These are phyloP conservation scores for Cercospora sp. DNA, from an alignment of 2,329 filamentous ascomycete species.

Conservation along the genomic window DNA sequence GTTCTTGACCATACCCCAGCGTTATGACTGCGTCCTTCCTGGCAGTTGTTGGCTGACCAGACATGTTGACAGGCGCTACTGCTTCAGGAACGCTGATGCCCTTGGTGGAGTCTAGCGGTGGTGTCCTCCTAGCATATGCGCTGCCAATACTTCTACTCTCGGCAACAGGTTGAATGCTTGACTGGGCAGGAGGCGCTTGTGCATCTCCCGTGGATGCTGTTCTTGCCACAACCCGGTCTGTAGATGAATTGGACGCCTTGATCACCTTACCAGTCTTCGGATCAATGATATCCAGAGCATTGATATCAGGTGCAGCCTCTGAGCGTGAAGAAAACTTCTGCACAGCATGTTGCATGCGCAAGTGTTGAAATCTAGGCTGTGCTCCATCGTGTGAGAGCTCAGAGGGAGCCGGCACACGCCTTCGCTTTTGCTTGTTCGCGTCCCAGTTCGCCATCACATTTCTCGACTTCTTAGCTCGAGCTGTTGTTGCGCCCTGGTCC, in stretches of 20 bases:
- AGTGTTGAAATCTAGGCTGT: constrained; percentile 25
- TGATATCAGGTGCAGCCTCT: constrained; percentile 34
- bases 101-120: too few relatives aligned
- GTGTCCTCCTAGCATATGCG: constrained; percentile 19
- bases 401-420: constrained; percentile 29
- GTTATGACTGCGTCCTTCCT: too few relatives aligned
- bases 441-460: constrained; percentile 24
- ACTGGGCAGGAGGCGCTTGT: neutral
- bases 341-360: constrained; percentile 28
- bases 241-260: neutral
- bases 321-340: constrained; percentile 29
- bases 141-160: constrained; percentile 4
- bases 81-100: too few relatives aligned
- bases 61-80: too few relatives aligned
- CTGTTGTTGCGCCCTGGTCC: neutral
- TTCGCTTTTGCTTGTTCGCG: constrained; percentile 18
- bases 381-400: constrained; percentile 10
- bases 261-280: constrained; percentile 33
- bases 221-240: neutral
- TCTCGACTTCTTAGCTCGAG: constrained; percentile 14
- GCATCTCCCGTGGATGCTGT: neutral
- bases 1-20: too few relatives aligned
- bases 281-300: constrained; percentile 33
- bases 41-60: too few relatives aligned
- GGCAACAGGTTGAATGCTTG: neutral